phyloP scores from a whole-genome alignment of 805 yeast genomes.

The Cyberlindnera maritima region DNA sequence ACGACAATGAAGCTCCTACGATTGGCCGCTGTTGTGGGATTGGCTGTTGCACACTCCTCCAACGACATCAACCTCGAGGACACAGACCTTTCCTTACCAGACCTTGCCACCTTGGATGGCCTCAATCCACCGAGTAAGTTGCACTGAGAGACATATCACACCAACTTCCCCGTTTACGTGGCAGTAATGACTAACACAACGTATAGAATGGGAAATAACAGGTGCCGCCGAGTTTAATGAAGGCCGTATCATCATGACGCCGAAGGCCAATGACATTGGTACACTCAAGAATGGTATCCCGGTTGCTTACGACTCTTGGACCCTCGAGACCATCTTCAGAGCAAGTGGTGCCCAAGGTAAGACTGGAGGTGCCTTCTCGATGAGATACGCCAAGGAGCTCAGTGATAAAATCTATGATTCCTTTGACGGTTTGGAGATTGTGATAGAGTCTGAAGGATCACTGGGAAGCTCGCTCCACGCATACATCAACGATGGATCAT shows the following conservation, averaged over 20 bases:
- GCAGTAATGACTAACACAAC: constrained; percentile 7
- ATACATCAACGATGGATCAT: constrained; percentile 57
- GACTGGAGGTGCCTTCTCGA: constrained; percentile 54
- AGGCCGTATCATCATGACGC: constrained; percentile 55
- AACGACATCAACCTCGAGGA: constrained; percentile 26
- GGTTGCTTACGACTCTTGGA: constrained; percentile 39
- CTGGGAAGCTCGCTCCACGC: constrained; percentile 54
- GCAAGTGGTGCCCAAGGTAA: constrained; percentile 50
- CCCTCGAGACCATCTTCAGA: constrained; percentile 62
- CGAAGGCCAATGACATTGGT: constrained; percentile 39
- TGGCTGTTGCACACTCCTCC: constrained; percentile 20
- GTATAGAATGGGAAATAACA: constrained; percentile 36
- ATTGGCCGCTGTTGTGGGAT: not conserved
- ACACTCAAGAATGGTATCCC: constrained; percentile 43
- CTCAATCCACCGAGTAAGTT: constrained; percentile 22
- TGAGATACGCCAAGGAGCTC: constrained; percentile 30
- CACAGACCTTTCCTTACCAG: constrained; percentile 36
- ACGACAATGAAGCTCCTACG: constrained; percentile 1
- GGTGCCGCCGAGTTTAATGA: constrained; percentile 42
- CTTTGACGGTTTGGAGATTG: constrained; percentile 63
- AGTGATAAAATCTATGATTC: constrained; percentile 49
- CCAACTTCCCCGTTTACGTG: too few species aligned
- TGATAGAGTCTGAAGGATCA: constrained; percentile 49
- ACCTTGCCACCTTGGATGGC: constrained; percentile 32
- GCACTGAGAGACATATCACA: not conserved